phyloP scores from a whole-genome alignment of 2,329 filamentous ascomycete species.

The Lasiodiplodia citricola region DNA sequence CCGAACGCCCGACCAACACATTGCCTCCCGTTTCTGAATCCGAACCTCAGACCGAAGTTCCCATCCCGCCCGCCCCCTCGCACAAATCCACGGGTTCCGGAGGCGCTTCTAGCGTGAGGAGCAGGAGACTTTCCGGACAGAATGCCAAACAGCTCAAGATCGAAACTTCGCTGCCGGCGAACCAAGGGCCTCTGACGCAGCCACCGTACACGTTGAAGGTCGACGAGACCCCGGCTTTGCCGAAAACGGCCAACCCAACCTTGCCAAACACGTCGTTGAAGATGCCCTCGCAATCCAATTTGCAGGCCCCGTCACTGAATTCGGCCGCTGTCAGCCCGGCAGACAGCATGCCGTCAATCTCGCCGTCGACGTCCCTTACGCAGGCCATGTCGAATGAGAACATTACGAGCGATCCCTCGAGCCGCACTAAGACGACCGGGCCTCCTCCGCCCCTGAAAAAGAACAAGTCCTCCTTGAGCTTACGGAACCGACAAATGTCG shows the following conservation, averaged over 20 bases:
- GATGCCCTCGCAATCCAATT: slow-evolving; percentile 33
- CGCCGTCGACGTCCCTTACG: slow-evolving; percentile 44
- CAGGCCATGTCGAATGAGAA: slow-evolving; percentile 53
- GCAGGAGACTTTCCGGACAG: slow-evolving; percentile 78
- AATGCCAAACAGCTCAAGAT: slow-evolving; percentile 86
- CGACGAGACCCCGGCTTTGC: slow-evolving; percentile 37
- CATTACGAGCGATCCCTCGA: slow-evolving; percentile 11
- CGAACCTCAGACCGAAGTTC: slow-evolving; percentile 12
- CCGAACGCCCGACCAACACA: slow-evolving; percentile 6
- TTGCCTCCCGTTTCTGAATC: slow-evolving; percentile 9
- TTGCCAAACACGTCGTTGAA: slow-evolving; percentile 39
- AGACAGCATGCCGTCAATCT: slow-evolving; percentile 48
- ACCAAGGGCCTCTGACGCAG: slow-evolving; percentile 26
- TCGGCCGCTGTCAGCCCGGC: slow-evolving; percentile 45
- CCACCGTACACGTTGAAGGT: slow-evolving; percentile 34
- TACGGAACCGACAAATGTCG: slow-evolving; percentile 77
- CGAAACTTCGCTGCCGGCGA: slow-evolving; percentile 64
- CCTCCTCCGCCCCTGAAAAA: slow-evolving; percentile 43
- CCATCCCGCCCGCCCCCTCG: slow-evolving; percentile 33
- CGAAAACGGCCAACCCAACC: slow-evolving; percentile 42
- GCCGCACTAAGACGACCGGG: not conserved
- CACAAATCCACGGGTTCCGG: slow-evolving; percentile 37
- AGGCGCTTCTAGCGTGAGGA: slow-evolving; percentile 62
- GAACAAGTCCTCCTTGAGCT: slow-evolving; percentile 63
- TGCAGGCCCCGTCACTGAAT: slow-evolving; percentile 19